Evolutionary conservation across 139 green algal genomes (phyloP).

Genomic region (Eudorina sp.): DNA sequence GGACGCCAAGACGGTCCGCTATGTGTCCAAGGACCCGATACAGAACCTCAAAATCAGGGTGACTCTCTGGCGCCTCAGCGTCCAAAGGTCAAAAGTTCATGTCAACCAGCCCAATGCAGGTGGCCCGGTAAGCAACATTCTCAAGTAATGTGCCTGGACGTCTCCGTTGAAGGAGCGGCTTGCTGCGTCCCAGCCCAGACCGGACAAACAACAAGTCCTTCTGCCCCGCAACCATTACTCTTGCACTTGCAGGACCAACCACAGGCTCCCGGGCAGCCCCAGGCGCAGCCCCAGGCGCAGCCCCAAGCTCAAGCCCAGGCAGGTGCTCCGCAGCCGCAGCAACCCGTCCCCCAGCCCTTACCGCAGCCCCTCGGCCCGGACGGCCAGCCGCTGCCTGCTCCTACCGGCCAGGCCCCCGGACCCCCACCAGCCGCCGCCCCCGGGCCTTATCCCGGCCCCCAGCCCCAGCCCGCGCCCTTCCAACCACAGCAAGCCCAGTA

Average conservation of each 20-base stretch:
- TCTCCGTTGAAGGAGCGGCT: too few species aligned
- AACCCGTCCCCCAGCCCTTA: not conserved
- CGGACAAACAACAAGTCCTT: too few species aligned
- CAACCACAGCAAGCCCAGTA: not conserved
- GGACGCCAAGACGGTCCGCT: slow-evolving; percentile 69
- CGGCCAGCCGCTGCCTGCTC: not conserved
- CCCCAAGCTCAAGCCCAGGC: not conserved
- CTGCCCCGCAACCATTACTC: too few species aligned
- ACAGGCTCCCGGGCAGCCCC: not conserved
- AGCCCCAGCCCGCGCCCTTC: not conserved
- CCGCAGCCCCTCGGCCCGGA: not conserved
- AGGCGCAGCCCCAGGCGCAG: not conserved
- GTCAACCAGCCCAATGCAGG: slow-evolving; percentile 2
- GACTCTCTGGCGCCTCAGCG: slow-evolving; percentile 56
- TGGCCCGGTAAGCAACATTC: slow-evolving; percentile 1
- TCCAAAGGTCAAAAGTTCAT: not conserved
- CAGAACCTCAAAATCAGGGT: slow-evolving; percentile 61
- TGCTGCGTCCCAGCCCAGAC: too few species aligned
- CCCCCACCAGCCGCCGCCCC: not conserved
- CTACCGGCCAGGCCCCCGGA: not conserved
- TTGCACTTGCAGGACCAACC: not conserved
- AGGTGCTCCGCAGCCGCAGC: not conserved
- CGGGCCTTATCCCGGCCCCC: not conserved
- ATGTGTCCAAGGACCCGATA: slow-evolving; percentile 70
- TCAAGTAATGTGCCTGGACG: too few species aligned